A percentile compares a stretch with the other conserved stretches of the same genome.
Conservation (phyloP, 177 flowering plant genomes). For the Vitis hybrid region DNA sequence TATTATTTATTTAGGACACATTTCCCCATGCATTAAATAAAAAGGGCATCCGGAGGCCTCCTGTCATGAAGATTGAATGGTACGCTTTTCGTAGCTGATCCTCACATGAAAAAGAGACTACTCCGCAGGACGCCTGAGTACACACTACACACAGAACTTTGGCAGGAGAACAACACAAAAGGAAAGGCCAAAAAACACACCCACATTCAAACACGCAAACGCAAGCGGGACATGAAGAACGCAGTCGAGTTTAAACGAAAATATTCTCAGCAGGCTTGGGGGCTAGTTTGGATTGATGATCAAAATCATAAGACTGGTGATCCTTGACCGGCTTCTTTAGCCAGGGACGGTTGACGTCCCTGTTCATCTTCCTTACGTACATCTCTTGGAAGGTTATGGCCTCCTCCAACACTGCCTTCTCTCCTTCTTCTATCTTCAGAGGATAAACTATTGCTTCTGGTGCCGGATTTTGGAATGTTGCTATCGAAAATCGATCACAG, state of each 20-base stretch:
- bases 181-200: too few relatives aligned
- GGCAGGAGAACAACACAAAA: too few relatives aligned
- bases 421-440: slow-evolving; percentile 65
- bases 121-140: too few relatives aligned
- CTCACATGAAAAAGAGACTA: too few relatives aligned
- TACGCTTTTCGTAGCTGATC: too few relatives aligned
- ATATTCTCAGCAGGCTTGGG: slow-evolving; percentile 36
- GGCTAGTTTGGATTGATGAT: slow-evolving; percentile 27
- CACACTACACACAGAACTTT: too few relatives aligned
- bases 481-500: slow-evolving; percentile 71
- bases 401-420: slow-evolving; percentile 64
- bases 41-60: too few relatives aligned
- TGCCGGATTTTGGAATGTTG: slow-evolving; percentile 90
- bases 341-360: slow-evolving; percentile 69
- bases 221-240: too few relatives aligned
- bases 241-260: slow-evolving; percentile 30
- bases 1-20: too few relatives aligned
- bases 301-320: slow-evolving; percentile 30
- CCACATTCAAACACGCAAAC: too few relatives aligned
- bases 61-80: too few relatives aligned
- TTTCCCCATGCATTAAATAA: too few relatives aligned
- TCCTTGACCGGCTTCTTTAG: slow-evolving; percentile 76
- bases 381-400: slow-evolving; percentile 77
- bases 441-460: slow-evolving; percentile 83
- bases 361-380: slow-evolving; percentile 83